Evolutionary conservation across 768 basidiomycete genomes (phyloP).

Genomic region (Pleurotus sapidus): DNA sequence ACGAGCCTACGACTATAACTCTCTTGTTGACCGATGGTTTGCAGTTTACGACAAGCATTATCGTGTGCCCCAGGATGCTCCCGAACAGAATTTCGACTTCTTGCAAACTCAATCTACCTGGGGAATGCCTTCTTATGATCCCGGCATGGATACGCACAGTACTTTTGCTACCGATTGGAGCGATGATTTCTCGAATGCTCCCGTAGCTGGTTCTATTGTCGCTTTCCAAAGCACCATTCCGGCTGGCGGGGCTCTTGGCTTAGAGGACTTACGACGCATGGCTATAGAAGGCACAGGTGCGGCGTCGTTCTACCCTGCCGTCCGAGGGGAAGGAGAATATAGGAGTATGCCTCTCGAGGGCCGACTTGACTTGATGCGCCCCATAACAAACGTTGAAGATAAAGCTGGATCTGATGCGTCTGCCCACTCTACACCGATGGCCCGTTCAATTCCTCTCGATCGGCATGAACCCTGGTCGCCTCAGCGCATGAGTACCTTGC

Average conservation of each 20-base stretch:
- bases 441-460: constrained; percentile 22
- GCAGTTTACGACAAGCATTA: constrained; percentile 87
- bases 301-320: constrained; percentile 12
- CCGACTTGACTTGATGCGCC: constrained; percentile 84
- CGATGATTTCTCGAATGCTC: constrained; percentile 33
- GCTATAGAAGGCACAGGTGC: constrained; percentile 52
- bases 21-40: constrained; percentile 90
- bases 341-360: constrained; percentile 82
- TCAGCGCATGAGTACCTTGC: constrained; percentile 46
- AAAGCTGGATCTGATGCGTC: constrained; percentile 15
- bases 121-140: constrained; percentile 21
- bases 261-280: constrained; percentile 63
- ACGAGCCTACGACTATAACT: constrained; percentile 70
- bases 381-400: constrained; percentile 18
- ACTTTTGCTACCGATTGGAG: too few relatives aligned
- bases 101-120: constrained; percentile 73
- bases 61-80: constrained; percentile 50
- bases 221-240: constrained; percentile 18
- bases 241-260: constrained; percentile 37
- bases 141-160: too few relatives aligned
- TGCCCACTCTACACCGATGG: constrained; percentile 34
- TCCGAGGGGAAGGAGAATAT: constrained; percentile 66
- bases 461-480: constrained; percentile 23
- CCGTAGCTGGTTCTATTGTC: constrained; percentile 14
- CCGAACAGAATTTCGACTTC: constrained; percentile 53